A percentile compares a stretch with the other conserved stretches of the same genome.
phyloP scores from a whole-genome alignment of 768 basidiomycete genomes.

The Phanerochaete carnosa region DNA sequence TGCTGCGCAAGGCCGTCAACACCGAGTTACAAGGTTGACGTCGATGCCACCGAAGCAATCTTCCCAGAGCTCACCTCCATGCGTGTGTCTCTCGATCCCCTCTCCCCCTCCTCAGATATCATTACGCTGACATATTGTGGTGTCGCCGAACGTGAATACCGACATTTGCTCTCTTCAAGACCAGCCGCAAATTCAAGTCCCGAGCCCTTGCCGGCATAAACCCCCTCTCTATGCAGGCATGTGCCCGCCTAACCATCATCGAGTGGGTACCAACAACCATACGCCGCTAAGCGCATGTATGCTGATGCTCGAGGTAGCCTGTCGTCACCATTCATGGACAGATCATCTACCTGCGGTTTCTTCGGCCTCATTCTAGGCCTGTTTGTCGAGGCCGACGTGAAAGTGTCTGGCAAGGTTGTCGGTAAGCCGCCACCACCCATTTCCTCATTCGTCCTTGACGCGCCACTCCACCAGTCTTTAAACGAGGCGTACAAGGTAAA shows the following conservation, averaged over 20 bases:
- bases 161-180: no score
- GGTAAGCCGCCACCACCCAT: neutral
- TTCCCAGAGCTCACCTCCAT: no score
- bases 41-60: no score
- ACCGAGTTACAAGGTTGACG: no score
- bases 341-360: slow-evolving; percentile 60
- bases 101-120: no score
- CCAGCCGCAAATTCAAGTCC: no score
- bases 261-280: slow-evolving; percentile 31
- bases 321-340: slow-evolving; percentile 72
- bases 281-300: slow-evolving; percentile 18
- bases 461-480: slow-evolving; percentile 43
- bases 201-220: no score
- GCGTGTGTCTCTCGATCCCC: no score
- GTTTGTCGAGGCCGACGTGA: slow-evolving; percentile 57
- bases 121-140: no score
- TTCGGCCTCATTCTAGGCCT: slow-evolving; percentile 68
- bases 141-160: no score
- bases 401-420: slow-evolving; percentile 58
- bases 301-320: slow-evolving; percentile 30
- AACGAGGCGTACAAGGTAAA: slow-evolving; percentile 79
- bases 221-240: no score
- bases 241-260: slow-evolving; percentile 64
- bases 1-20: no score
- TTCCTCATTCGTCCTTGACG: neutral